A percentile compares a stretch with the other conserved stretches of the same genome.
Evolutionary conservation across 306 rosid genomes (phyloP).

Genomic region (Inga laurina): DNA sequence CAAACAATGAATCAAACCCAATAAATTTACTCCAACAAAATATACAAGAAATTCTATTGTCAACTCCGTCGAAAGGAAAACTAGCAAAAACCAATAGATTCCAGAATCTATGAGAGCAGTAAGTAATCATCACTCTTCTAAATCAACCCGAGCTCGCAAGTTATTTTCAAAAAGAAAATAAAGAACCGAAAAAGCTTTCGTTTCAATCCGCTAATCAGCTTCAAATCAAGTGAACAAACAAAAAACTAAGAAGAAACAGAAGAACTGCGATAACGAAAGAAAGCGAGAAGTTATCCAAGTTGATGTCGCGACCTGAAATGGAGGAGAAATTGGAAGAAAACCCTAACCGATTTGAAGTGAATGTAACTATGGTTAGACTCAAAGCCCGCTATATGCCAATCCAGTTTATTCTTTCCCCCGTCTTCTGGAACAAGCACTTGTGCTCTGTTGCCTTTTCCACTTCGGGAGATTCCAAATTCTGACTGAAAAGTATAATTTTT

Average conservation of each 20-base stretch:
- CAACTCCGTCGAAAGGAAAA: not conserved
- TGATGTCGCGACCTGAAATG: conserved; percentile 8
- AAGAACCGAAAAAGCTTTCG: not conserved
- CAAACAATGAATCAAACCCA: not conserved
- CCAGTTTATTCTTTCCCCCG: not conserved
- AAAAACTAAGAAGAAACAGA: not conserved
- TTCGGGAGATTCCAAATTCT: not conserved
- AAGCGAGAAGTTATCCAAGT: not conserved
- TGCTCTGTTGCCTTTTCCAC: not conserved
- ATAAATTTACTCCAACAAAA: not conserved
- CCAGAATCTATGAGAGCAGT: not conserved
- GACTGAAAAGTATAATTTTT: not conserved
- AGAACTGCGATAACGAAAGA: not conserved
- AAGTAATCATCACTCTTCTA: not conserved
- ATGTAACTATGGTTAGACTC: not conserved
- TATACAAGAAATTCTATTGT: not conserved
- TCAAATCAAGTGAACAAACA: not conserved
- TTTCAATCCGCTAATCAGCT: not conserved
- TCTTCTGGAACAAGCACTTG: not conserved
- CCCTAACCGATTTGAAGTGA: conserved; percentile 30
- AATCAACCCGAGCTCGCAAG: not conserved
- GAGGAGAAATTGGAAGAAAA: not conserved
- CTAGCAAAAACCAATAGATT: not conserved
- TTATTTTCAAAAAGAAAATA: not conserved
- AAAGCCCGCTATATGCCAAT: not conserved